Percentiles rank a stretch among this genome's conserved stretches.
phyloP scores from a whole-genome alignment of 1,284 basidiomycete species.

The Pseudozyma hubeiensis region DNA sequence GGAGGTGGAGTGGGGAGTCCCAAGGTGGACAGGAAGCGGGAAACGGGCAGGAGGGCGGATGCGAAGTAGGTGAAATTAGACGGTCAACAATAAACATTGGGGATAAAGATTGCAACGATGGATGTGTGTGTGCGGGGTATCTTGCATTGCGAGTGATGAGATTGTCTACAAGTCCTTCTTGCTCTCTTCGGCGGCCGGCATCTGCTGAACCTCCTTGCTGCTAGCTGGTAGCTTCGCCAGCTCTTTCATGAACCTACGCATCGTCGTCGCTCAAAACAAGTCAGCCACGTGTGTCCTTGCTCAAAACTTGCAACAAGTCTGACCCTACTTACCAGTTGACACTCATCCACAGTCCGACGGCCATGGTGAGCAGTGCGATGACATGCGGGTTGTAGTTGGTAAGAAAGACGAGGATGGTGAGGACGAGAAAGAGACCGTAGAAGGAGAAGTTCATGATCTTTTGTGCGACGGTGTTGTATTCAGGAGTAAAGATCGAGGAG shows the following conservation, averaged over 20 bases:
- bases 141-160: background rate
- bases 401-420: conserved; percentile 61
- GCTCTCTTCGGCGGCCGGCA: conserved; percentile 23
- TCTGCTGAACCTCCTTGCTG: conserved; percentile 49
- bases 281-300: background rate
- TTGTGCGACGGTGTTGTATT: conserved; percentile 60
- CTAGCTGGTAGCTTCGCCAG: conserved; percentile 51
- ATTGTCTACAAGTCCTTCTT: conserved; percentile 23
- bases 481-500: conserved; percentile 61
- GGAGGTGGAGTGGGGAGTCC: conserved; percentile 19
- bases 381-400: conserved; percentile 69
- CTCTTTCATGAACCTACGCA: conserved; percentile 53
- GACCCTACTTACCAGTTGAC: conserved; percentile 66
- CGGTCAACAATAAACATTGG: background rate
- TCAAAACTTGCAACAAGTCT: too few species aligned
- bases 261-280: background rate
- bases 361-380: conserved; percentile 63
- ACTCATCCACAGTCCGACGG: conserved; percentile 66
- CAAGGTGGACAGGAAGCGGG: conserved; percentile 23
- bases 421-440: conserved; percentile 68
- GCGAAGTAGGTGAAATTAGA: conserved; percentile 7
- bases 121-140: background rate
- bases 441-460: conserved; percentile 68
- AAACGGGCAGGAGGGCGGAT: background rate
- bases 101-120: background rate